phyloP scores from a whole-genome alignment of 2,329 filamentous ascomycete genomes.

The Calycina marina region DNA sequence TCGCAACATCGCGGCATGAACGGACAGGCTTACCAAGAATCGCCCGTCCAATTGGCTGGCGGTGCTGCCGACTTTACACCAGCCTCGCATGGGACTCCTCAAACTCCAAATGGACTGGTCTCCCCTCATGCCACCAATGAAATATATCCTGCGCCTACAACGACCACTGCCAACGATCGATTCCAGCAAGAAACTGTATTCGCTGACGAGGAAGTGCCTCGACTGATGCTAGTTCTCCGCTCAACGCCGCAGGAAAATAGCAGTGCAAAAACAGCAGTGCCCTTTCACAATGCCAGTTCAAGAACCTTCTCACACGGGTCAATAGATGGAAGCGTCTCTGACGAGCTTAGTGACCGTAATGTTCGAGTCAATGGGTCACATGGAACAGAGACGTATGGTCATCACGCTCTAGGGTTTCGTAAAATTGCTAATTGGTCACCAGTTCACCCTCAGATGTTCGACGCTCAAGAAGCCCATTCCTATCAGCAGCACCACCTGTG shows the following conservation, averaged over 20 bases:
- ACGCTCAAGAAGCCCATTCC: conserved; percentile 17
- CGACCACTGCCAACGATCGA: conserved; percentile 9
- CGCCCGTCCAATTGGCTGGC: conserved; percentile 41
- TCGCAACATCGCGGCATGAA: conserved; percentile 12
- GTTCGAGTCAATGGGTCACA: conserved; percentile 25
- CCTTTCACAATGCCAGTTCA: conserved; percentile 26
- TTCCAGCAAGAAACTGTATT: conserved; percentile 28
- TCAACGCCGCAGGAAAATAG: conserved; percentile 24
- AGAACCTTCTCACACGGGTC: conserved; percentile 40
- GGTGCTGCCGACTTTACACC: conserved; percentile 43
- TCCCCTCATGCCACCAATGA: background rate
- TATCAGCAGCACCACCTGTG: conserved; percentile 20
- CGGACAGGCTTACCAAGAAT: conserved; percentile 28
- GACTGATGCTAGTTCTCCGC: conserved; percentile 35
- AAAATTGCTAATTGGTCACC: conserved; percentile 5
- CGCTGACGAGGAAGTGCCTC: conserved; percentile 35
- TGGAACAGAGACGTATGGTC: conserved; percentile 24
- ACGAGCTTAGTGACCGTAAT: conserved; percentile 30
- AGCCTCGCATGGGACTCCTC: conserved; percentile 2
- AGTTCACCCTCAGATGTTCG: conserved; percentile 17
- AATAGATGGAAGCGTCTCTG: conserved; percentile 36
- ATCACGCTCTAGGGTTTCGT: background rate
- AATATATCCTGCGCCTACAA: conserved; percentile 8
- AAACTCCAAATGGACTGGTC: background rate
- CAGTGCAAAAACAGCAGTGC: conserved; percentile 21